Evolutionary conservation across 2,329 filamentous ascomycete genomes (phyloP), one percentile per base, ranked within the genome.

Genomic region (Verticillium klebahnii): DNA sequence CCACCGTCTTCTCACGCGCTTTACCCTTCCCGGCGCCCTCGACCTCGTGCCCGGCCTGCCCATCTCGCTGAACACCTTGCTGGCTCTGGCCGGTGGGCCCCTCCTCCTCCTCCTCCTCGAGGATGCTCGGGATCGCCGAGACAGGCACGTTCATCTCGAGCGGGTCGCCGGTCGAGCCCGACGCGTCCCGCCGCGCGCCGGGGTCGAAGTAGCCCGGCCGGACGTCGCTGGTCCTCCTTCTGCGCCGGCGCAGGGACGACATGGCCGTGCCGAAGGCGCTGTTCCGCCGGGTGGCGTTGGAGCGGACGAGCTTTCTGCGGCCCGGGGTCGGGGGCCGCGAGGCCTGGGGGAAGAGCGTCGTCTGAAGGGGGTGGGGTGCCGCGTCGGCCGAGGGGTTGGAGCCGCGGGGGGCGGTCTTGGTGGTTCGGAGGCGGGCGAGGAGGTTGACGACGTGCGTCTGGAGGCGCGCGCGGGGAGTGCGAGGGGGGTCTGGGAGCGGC

Each of bases 71-170:
- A 17, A 8, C 39, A n/a, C 39, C 17, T n/a, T 8, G 29, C 39
- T n/a, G n/a, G 17, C 39, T 45, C 39, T 45, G 17, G 39, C 29
- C 29, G 5, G 5, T 29, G 29, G 29, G 29, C 29, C 5, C 25
- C 25, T 25, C 25, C 25, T 25, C 25, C 25, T 25, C 34, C 14
- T 36, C 34, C 9, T 50, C 45, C 19, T 50, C n/a, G 12, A 50
- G n/a, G 12, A 50, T 25, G n/a, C 45, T 23, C 19, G 54, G 25
- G 32, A 32, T 19, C 36, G 61, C n/a, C 37, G 60, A 56, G 17
- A 56, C n/a, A 2, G 64, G 62, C 11, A 65, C 29, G 17, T 65
- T 65, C 64, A 65, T 65, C 23, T 60, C 60, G 58, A 65, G 5
- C 23, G 19, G 19, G 12, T 64, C 64, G 12, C 17, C 37, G 19